Base-by-base conservation (phyloP, 176 grass and related monocot species). In the Oryza meyeriana region DNA sequence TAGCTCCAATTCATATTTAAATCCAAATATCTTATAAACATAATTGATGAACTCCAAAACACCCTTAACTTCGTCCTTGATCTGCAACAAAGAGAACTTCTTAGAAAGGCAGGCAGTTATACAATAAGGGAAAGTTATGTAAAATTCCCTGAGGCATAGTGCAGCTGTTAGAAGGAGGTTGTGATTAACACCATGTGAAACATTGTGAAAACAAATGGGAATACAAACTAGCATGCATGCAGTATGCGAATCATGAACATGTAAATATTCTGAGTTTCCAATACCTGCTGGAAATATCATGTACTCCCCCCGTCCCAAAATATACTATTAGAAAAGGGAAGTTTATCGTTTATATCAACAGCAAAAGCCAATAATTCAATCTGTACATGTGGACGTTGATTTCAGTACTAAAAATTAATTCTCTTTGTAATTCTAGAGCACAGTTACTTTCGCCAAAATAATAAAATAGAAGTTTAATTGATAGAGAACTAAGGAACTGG, bases 1-100 rank as follows among this genome's bases (percentile, higher is more conserved):
- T 73, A 99, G 82, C 77, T 99, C 96, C 85, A 99, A 64, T 72
- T 99, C 96, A 58, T 93, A 99, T 76, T 94, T 90, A 81, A 99
- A 99, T 16, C 93, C 96, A 83, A 99, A 99, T 88, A 92, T 84
- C 74, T 85, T 77, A 22, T 99, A 99, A 72, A 92, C 88, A 87
- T 92, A 90, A 85, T 89, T 87, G 84, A 99, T 87, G 76, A 99
- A 99, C 14, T 95, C 96, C 83, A 99, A 84, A 64, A 88, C 91
- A 80, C 80, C 73, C 79, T 80, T 93, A 40, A 99, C 96, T 71
- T 99, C 96, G 30, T 90, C 87, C 82, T 99, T 99, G 77, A 99
- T 87, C 96, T 99, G 90, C 65, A 87, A 70, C 72, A 82, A 73
- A 40, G 35, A 84, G 59, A 87, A 64, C 7, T 48, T 5, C 77